Evolutionary conservation across 306 rosid species (phyloP).

Genomic region (Vigna unguiculata): DNA sequence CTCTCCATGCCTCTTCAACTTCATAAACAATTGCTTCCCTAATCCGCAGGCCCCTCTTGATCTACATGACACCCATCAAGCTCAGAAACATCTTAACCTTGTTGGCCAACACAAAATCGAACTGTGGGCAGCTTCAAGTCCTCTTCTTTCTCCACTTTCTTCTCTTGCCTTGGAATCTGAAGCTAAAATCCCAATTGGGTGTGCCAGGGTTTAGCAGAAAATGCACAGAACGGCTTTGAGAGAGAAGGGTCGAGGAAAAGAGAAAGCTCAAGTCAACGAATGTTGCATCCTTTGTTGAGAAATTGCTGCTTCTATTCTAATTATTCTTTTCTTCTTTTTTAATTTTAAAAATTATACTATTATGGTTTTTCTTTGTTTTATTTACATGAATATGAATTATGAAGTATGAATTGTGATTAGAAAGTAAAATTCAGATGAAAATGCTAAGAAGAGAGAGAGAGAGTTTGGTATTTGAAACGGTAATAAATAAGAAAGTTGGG

Average conservation of each 20-base stretch:
- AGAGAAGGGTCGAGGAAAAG: conserved; percentile 38
- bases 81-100: conserved; percentile 36
- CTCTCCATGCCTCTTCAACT: conserved; percentile 49
- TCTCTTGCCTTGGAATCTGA: conserved; percentile 37
- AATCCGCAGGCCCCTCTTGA: conserved; percentile 44
- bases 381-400: conserved; percentile 28
- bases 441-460: conserved; percentile 26
- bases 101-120: conserved; percentile 49
- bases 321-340: conserved; percentile 22
- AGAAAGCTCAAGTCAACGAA: conserved; percentile 52
- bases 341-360: not conserved
- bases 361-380: conserved; percentile 30
- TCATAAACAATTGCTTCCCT: conserved; percentile 35
- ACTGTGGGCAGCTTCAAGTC: conserved; percentile 45
- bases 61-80: conserved; percentile 45
- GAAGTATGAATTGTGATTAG: conserved; percentile 36
- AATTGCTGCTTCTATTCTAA: conserved; percentile 36
- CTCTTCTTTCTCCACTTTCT: not conserved
- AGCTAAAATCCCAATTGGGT: conserved; percentile 43
- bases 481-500: conserved; percentile 44
- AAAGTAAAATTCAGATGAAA: conserved; percentile 41
- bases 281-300: conserved; percentile 45
- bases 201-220: conserved; percentile 27
- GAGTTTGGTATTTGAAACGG: conserved; percentile 19
- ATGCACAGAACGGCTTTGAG: conserved; percentile 40